Percentiles rank a stretch among this genome's conserved stretches.
These are phyloP conservation scores for Fusarium phyllophilum DNA, from an alignment of 2,329 filamentous ascomycete genomes.

Conservation along the genomic window DNA sequence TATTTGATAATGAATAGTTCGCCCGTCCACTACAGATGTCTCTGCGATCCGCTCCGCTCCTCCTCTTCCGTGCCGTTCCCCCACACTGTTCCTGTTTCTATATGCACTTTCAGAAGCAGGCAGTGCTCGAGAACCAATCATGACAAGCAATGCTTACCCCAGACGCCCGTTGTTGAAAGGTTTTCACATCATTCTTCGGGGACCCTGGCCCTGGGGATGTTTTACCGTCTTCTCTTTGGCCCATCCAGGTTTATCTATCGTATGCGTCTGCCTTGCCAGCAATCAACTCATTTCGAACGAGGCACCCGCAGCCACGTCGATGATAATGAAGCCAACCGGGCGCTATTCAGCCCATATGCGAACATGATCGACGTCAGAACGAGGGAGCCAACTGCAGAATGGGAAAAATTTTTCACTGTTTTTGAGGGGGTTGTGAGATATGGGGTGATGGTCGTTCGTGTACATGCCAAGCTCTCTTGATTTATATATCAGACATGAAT, in stretches of 20 bases:
- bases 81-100: conserved; percentile 25
- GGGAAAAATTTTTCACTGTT: conserved; percentile 30
- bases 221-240: conserved; percentile 7
- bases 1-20: conserved; percentile 18
- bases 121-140: conserved; percentile 28
- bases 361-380: conserved; percentile 15
- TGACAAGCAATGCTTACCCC: conserved; percentile 21
- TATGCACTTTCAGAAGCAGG: conserved; percentile 20
- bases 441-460: background rate
- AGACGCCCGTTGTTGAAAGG: conserved; percentile 31
- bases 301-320: conserved; percentile 27
- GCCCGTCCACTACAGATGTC: conserved; percentile 2
- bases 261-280: conserved; percentile 28
- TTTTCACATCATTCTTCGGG: conserved; percentile 28
- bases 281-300: conserved; percentile 19
- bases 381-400: conserved; percentile 36
- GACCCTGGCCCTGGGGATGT: background rate
- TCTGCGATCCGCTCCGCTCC: conserved; percentile 29
- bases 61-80: background rate
- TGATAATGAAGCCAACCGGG: conserved; percentile 3
- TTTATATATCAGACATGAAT: conserved; percentile 11
- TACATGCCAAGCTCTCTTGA: background rate
- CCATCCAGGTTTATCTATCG: background rate
- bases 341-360: background rate
- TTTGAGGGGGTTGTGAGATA: background rate